phyloP scores from a whole-genome alignment of 148 eudicot genomes.

The Diospyros lotus region DNA sequence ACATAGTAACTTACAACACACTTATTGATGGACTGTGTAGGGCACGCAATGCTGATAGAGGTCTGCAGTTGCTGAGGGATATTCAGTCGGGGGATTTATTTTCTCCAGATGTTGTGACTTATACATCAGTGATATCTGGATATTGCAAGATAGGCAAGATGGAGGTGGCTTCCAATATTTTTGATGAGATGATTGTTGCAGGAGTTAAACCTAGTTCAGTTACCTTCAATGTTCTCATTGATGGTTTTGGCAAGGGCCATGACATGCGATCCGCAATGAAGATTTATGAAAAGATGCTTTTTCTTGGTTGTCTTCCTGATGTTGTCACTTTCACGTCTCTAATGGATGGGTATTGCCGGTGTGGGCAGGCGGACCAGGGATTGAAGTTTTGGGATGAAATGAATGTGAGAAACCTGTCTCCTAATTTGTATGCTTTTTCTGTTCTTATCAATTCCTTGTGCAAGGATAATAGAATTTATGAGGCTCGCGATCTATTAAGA shows the following conservation, averaged over 20 bases:
- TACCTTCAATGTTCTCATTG: conserved; percentile 66
- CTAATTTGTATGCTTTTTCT: conserved; percentile 65
- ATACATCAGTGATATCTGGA: conserved; percentile 69
- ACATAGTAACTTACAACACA: conserved; percentile 58
- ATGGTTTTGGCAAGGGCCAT: conserved; percentile 75
- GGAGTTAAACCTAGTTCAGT: conserved; percentile 59
- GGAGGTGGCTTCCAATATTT: conserved; percentile 56
- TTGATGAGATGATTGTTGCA: conserved; percentile 48
- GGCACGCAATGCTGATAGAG: conserved; percentile 47
- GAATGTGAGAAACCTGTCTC: conserved; percentile 41
- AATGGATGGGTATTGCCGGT: conserved; percentile 67
- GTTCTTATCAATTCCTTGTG: conserved; percentile 67
- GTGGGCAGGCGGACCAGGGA: conserved; percentile 60
- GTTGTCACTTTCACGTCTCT: conserved; percentile 68
- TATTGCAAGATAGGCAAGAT: conserved; percentile 64
- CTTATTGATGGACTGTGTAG: conserved; percentile 65
- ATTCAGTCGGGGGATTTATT: conserved; percentile 33
- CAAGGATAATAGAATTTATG: conserved; percentile 64
- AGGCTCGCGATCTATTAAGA: conserved; percentile 63
- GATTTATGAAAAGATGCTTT: conserved; percentile 58
- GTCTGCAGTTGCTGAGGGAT: conserved; percentile 48
- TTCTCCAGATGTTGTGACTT: conserved; percentile 68
- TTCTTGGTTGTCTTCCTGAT: conserved; percentile 62
- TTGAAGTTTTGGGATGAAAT: conserved; percentile 65
- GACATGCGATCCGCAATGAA: conserved; percentile 47